phyloP scores from a whole-genome alignment of 31 red algal genomes.

The Asparagopsis taxiformis region DNA sequence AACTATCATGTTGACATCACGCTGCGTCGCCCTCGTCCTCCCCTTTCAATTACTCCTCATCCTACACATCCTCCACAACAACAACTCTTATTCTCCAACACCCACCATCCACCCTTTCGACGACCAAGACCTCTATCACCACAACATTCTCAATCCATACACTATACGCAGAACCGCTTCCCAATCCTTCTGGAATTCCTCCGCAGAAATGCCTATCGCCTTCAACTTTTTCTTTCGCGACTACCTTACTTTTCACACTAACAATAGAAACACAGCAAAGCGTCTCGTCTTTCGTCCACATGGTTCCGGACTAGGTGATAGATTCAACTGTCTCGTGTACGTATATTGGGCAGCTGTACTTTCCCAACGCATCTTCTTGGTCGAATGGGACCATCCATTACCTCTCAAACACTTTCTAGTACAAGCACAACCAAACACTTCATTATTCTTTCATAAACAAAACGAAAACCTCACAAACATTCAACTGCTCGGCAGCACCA shows the following conservation, averaged over 20 bases:
- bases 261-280: slow-evolving; percentile 16
- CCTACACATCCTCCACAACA: too few species aligned
- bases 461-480: slow-evolving; percentile 13
- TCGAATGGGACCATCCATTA: slow-evolving; percentile 45
- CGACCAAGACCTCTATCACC: not conserved
- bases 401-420: slow-evolving; percentile 11
- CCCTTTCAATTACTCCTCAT: too few species aligned
- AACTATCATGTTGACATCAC: too few species aligned
- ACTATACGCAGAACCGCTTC: too few species aligned
- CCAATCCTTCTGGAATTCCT: too few species aligned
- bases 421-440: not conserved
- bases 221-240: slow-evolving; percentile 15
- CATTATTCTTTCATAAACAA: slow-evolving; percentile 15
- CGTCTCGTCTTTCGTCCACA: slow-evolving; percentile 30
- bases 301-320: slow-evolving; percentile 27
- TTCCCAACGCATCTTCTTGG: slow-evolving; percentile 31
- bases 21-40: too few species aligned
- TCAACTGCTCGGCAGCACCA: not conserved
- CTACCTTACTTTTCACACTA: slow-evolving; percentile 30
- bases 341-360: slow-evolving; percentile 38
- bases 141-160: too few species aligned
- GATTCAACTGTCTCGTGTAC: slow-evolving; percentile 19
- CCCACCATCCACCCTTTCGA: too few species aligned
- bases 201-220: not conserved
- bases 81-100: too few species aligned